These are phyloP conservation scores for Beauveria asiatica DNA, from an alignment of 2,329 filamentous ascomycete species.

Conservation along the genomic window DNA sequence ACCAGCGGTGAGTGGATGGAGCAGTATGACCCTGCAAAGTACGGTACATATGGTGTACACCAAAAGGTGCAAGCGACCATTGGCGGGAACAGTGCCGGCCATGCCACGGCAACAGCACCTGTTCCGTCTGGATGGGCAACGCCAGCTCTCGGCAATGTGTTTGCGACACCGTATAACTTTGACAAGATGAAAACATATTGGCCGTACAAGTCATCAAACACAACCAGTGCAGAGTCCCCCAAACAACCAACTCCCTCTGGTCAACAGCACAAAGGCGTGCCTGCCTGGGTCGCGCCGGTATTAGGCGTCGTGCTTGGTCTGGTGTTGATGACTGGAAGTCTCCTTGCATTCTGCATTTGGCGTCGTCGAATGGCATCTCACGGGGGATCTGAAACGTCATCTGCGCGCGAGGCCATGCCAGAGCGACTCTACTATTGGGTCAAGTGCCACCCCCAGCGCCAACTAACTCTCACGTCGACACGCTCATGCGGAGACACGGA, in stretches of 20 bases:
- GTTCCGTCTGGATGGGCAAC: conserved; percentile 47
- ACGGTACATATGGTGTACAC: conserved; percentile 62
- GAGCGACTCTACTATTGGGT: conserved; percentile 44
- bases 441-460: conserved; percentile 28
- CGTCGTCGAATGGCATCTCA: conserved; percentile 24
- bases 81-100: conserved; percentile 56
- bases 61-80: conserved; percentile 54
- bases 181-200: conserved; percentile 51
- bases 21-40: conserved; percentile 57
- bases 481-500: neutral
- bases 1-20: conserved; percentile 60
- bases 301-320: conserved; percentile 53
- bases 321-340: conserved; percentile 42
- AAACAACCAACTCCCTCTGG: conserved; percentile 13
- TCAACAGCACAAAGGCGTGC: conserved; percentile 31
- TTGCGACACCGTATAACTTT: conserved; percentile 45
- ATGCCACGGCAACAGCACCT: conserved; percentile 61
- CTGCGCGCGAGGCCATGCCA: conserved; percentile 29
- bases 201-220: conserved; percentile 38
- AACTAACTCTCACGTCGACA: neutral
- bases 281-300: conserved; percentile 52
- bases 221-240: conserved; percentile 14
- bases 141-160: conserved; percentile 41
- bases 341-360: conserved; percentile 45
- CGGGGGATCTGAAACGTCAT: neutral